Base-by-base conservation (phyloP, 495 filamentous ascomycete genomes). In the Tetracladium marchalianum region DNA sequence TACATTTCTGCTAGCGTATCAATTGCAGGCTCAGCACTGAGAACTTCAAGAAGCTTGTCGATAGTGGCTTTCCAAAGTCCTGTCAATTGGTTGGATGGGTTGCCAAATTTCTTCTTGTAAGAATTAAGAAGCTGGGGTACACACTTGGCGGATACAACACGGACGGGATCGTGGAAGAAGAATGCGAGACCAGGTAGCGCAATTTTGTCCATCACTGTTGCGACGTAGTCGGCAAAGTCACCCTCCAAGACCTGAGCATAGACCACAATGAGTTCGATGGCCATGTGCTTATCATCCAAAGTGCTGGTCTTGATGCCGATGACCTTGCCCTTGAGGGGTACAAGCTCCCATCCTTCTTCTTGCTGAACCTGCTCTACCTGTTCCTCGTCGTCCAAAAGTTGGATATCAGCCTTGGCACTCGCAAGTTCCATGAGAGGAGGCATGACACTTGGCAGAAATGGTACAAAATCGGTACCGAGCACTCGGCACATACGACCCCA, bases 401-500 rank as follows among this genome's bases (percentile, higher is more conserved):
- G 93, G 46, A 99, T 94, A 59, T 99, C 93, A 15, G 93, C 93
- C 69, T 95, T 96, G 32, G 93, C 93, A 44, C 84, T 84, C 8
- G 92, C 93, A 40, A 97, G 75, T 54, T 93, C 78, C 46, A 95
- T 70, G 46, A 99, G 73, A 37, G 93, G 93, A 13, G 90, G 90
- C 81, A 99, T 96, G 36, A 99, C 93, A 44, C 78, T 87, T 6
- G 82, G 77, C 38, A 97, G 74, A 68, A 88, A 99, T 17, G 88
- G 89, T 12, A 97, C 73, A 63, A 99, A 99, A 53, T 93, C 88
- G 36, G 75, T 67, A 38, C 83, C 88, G 46, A 99, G 73, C 15
- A 97, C 90, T 39, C 92, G 83, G 64, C 90, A 96, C 93, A 99
- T 97, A 22, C 93, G 79, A 39, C 93, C 93, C 93, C 93, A 99